Percentiles rank a stretch among this genome's conserved stretches.
Evolutionary conservation across 768 basidiomycete genomes (phyloP).

Genomic region (Collybiopsis confluens): DNA sequence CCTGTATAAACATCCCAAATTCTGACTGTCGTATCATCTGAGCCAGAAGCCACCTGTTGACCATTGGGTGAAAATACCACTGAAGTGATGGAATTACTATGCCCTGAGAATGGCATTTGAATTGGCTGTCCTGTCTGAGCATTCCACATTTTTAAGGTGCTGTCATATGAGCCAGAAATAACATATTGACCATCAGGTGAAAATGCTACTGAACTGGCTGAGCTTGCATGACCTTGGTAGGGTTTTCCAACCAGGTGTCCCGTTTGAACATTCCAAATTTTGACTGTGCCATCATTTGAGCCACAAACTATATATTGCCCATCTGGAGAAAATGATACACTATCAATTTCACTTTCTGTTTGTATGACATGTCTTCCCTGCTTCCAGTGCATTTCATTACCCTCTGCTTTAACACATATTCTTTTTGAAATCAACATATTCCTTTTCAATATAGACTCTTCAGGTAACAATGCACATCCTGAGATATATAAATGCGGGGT

Average conservation of each 20-base stretch:
- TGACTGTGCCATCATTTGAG: slow-evolving; percentile 46
- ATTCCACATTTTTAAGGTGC: neutral
- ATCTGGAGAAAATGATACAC: slow-evolving; percentile 45
- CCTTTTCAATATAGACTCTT: neutral
- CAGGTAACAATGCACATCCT: neutral
- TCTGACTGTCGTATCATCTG: slow-evolving; percentile 9
- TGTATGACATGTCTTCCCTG: slow-evolving; percentile 18
- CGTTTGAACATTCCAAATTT: slow-evolving; percentile 38
- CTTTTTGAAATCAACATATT: too few relatives aligned
- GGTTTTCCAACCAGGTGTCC: neutral
- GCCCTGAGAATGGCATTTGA: slow-evolving; percentile 9
- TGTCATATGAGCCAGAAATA: slow-evolving; percentile 15
- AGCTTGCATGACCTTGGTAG: neutral
- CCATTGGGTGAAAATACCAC: slow-evolving; percentile 32
- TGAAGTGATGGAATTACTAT: slow-evolving; percentile 9
- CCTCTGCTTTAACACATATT: neutral
- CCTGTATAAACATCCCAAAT: slow-evolving; percentile 20
- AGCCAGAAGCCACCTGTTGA: slow-evolving; percentile 18
- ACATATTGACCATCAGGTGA: slow-evolving; percentile 9
- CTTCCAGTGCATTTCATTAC: slow-evolving; percentile 12
- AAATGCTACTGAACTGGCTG: neutral
- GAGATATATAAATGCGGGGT: neutral
- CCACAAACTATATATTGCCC: slow-evolving; percentile 48
- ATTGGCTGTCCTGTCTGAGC: neutral
- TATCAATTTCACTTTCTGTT: too few relatives aligned